These are phyloP conservation scores for Penicillium silybi DNA, from an alignment of 495 filamentous ascomycete species.

Conservation along the genomic window DNA sequence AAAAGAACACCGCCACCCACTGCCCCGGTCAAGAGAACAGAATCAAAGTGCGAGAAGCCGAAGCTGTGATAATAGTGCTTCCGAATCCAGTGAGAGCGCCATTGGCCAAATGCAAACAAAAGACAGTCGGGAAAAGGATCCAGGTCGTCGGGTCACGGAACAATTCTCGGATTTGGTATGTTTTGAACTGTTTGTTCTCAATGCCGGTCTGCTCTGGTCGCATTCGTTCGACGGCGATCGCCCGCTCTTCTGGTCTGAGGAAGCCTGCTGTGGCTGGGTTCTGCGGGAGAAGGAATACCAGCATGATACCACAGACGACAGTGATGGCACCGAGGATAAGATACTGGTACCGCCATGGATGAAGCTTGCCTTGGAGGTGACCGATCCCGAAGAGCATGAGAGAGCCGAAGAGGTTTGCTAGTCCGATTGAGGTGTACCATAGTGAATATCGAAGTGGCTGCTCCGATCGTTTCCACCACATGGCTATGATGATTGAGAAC, in stretches of 20 bases:
- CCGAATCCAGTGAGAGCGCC: background rate
- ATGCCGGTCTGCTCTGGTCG: background rate
- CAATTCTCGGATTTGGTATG: background rate
- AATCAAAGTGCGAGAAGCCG: background rate
- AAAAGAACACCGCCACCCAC: background rate
- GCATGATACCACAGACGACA: background rate
- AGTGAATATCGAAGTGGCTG: background rate
- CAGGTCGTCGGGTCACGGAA: background rate
- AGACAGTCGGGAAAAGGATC: background rate
- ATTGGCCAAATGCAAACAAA: background rate
- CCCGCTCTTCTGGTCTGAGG: background rate
- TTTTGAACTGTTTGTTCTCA: background rate
- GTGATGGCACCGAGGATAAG: background rate
- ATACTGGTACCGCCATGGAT: background rate
- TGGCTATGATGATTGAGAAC: background rate
- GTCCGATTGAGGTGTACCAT: background rate
- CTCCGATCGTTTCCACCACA: background rate
- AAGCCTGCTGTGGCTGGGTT: background rate
- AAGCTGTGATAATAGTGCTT: background rate
- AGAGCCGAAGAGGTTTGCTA: background rate
- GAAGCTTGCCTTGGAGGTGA: background rate
- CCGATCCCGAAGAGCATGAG: background rate
- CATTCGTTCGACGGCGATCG: background rate
- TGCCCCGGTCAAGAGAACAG: background rate
- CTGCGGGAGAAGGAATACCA: background rate